Base-by-base conservation (phyloP, 768 basidiomycete species). In the Clavulina sp. region DNA sequence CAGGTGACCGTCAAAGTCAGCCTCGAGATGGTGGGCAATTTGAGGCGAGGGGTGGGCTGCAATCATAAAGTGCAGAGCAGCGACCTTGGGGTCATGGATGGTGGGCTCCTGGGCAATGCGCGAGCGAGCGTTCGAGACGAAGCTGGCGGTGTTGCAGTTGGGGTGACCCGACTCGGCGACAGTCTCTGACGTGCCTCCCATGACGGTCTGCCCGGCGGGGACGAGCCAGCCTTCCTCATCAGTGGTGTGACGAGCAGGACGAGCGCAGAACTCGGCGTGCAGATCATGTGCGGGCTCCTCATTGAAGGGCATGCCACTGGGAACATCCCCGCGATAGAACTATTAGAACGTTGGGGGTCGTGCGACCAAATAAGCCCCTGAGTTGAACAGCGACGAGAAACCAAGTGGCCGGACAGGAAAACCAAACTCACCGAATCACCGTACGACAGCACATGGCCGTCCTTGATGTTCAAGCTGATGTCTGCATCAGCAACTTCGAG, bases 391-490 rank as follows among this genome's bases (percentile, higher is more conserved):
- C 43, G 24, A 28, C 26, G 13, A 9, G 26, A 46, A 44, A 41
- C 38, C 54, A 52, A 41, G 24, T 38, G 19, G 6, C 28, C 26
- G 13, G 4, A 36, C 21, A 4, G 34, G 38, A 31, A 21, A 49
- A 52, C 30, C 0, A 53, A 18, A 71, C 81, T 55, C 58, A 87
- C 85, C 57, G 87, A 91, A 62, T 81, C 83, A 41, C 91, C 91
- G 59, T 80, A 87, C 1, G 87, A 91, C 44, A 96, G 61, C 19
- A 97, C 74, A 58, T 73, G 67, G 41, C 87, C 89, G 51, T 84
- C 75, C 66, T 80, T 80, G 65, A 96, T 70, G 69, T 96, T 95
- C 61, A 99, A 67, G 64, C 96, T 96, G 69, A 95, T 76, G 65
- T 95, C 83, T 28, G 84, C 86, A 60, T 95, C 87, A 7, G 75